These are phyloP conservation scores for Cnidoscolus chayamansa DNA, from an alignment of 441 rosid species.

Conservation along the genomic window DNA sequence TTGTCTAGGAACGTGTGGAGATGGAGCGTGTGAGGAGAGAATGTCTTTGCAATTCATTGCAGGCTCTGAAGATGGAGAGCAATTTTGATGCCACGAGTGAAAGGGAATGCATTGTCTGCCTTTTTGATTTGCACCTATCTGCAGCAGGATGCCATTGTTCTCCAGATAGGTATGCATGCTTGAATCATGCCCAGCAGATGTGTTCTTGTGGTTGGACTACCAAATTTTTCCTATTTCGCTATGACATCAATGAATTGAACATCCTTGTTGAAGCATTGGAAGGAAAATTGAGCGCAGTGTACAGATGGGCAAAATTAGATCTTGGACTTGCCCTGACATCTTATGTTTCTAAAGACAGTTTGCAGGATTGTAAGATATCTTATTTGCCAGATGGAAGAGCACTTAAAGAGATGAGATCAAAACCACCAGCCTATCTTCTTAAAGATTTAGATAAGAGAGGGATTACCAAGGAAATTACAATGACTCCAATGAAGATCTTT, in stretches of 20 bases:
- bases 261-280: conserved; percentile 95
- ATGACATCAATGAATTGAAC: conserved; percentile 71
- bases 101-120: conserved; percentile 87
- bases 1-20: conserved; percentile 69
- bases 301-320: conserved; percentile 95
- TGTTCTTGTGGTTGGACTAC: conserved; percentile 70
- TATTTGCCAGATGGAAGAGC: conserved; percentile 35
- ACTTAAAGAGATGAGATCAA: conserved; percentile 36
- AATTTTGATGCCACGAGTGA: conserved; percentile 85
- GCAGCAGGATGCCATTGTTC: conserved; percentile 96
- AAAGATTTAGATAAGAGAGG: conserved; percentile 23
- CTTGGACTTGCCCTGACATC: conserved; percentile 88
- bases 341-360: conserved; percentile 40
- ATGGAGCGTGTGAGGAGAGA: conserved; percentile 72
- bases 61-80: conserved; percentile 78
- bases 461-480: conserved; percentile 30
- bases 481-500: conserved; percentile 26
- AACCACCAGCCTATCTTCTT: conserved; percentile 31
- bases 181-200: conserved; percentile 84
- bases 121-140: conserved; percentile 95
- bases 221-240: conserved; percentile 84
- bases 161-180: conserved; percentile 87
- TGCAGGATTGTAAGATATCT: conserved; percentile 39
- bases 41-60: conserved; percentile 55
- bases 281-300: conserved; percentile 92